Percentiles rank a stretch among this genome's conserved stretches.
These are phyloP conservation scores for Leccinum subgranulosum DNA, from an alignment of 768 basidiomycete genomes.

Conservation along the genomic window DNA sequence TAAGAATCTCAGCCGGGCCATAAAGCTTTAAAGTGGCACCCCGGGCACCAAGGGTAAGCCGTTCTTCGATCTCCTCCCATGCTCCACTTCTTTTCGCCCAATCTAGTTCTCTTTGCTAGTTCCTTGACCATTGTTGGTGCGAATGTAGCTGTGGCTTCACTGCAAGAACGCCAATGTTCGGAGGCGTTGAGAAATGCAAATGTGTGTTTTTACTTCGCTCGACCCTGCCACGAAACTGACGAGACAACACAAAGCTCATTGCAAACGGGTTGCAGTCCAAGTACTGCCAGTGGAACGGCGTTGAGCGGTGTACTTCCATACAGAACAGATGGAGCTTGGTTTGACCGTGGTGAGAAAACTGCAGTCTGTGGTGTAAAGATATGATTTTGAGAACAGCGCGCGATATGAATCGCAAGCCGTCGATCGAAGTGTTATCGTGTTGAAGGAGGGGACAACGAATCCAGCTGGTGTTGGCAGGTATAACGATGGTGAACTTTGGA, in stretches of 20 bases:
- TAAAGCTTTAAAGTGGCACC: too few species aligned
- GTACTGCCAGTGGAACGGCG: constrained; percentile 42
- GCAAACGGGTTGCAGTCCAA: constrained; percentile 27
- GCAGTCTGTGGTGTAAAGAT: too few species aligned
- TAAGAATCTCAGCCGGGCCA: too few species aligned
- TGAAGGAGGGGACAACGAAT: too few species aligned
- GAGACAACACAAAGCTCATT: constrained; percentile 17
- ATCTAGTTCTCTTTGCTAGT: background rate
- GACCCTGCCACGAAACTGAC: background rate
- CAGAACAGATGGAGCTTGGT: too few species aligned
- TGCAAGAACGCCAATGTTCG: constrained; percentile 6
- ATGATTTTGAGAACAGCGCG: too few species aligned
- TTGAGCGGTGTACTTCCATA: too few species aligned
- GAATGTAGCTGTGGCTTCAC: background rate
- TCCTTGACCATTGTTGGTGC: constrained; percentile 1
- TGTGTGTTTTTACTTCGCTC: constrained; percentile 2
- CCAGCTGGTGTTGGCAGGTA: constrained; percentile 46
- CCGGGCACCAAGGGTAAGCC: too few species aligned
- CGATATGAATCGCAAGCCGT: too few species aligned
- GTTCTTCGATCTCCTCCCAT: background rate
- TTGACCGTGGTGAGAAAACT: too few species aligned
- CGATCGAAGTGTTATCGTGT: too few species aligned
- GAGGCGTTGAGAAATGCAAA: constrained; percentile 5
- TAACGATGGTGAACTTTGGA: constrained; percentile 53
- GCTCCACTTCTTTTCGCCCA: background rate